These are phyloP conservation scores for Psidium friedrichsthalianum DNA, from an alignment of 345 rosid genomes.

Conservation along the genomic window DNA sequence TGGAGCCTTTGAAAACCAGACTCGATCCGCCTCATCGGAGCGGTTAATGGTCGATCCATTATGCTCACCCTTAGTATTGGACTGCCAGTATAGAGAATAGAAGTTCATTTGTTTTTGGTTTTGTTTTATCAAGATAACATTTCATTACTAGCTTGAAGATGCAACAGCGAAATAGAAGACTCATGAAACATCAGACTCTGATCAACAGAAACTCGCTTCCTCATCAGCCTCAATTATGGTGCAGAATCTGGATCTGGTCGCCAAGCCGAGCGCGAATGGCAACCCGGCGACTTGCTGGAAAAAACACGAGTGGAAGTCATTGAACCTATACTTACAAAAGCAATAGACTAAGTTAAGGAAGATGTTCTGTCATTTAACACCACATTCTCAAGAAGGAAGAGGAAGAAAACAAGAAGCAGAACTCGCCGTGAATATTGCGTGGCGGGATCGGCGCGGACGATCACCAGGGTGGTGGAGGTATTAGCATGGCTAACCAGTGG, in stretches of 20 bases:
- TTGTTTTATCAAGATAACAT: too few species aligned
- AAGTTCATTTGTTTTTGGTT: not conserved
- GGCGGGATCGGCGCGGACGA: not conserved
- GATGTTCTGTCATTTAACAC: not conserved
- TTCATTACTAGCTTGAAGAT: too few species aligned
- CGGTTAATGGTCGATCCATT: too few species aligned
- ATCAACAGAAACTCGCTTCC: not conserved
- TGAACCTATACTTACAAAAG: not conserved
- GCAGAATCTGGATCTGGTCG: not conserved
- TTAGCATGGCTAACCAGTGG: not conserved
- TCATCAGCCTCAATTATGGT: not conserved
- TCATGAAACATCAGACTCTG: not conserved
- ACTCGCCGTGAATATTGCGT: not conserved
- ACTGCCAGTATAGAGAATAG: too few species aligned
- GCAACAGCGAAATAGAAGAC: too few species aligned
- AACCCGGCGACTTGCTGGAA: not conserved
- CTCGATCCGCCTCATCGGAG: too few species aligned
- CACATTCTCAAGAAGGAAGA: not conserved
- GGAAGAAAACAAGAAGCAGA: not conserved
- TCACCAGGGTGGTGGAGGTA: not conserved
- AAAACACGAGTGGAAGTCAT: not conserved
- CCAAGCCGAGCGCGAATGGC: fast-evolving
- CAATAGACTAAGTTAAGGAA: not conserved
- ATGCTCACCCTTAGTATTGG: not conserved
- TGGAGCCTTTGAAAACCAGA: too few species aligned